Conservation (phyloP, 2,329 filamentous ascomycete genomes). For the Neonectria ditissima region DNA sequence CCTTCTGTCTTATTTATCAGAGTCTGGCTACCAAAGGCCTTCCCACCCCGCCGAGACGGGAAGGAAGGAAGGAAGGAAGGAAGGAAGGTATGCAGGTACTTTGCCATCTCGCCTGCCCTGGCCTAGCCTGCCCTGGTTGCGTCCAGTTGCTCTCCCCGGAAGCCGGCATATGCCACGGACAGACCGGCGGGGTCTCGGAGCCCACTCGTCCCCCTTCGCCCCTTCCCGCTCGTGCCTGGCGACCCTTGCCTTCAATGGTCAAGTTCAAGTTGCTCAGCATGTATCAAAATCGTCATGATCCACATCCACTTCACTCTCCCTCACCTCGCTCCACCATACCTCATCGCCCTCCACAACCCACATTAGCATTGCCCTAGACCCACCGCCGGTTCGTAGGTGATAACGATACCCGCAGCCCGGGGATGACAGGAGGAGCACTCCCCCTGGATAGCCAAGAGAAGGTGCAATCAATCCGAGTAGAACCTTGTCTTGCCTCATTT, state of each 20-base stretch:
- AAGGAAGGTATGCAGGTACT: neutral
- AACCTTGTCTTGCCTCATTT: neutral
- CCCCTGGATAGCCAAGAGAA: neutral
- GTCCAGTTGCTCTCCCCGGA: conserved; percentile 4
- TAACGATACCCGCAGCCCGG: neutral
- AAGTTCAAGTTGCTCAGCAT: neutral
- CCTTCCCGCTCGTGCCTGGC: conserved; percentile 2
- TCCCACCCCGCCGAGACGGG: neutral
- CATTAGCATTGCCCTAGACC: neutral
- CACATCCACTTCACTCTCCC: neutral
- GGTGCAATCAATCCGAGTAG: conserved; percentile 2
- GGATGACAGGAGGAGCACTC: neutral
- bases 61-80: no score
- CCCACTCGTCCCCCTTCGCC: neutral
- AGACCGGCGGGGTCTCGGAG: conserved; percentile 11
- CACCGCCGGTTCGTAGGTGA: neutral
- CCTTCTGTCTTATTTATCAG: conserved; percentile 21
- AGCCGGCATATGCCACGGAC: conserved; percentile 17
- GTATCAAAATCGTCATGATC: neutral
- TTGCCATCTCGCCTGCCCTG: no score
- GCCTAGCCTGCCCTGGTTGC: no score
- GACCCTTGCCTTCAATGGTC: conserved; percentile 9
- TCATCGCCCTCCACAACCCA: neutral
- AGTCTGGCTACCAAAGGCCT: neutral
- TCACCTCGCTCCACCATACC: neutral